Base-by-base conservation (phyloP, 257 asterid species). In the Forsythia viridissima region DNA sequence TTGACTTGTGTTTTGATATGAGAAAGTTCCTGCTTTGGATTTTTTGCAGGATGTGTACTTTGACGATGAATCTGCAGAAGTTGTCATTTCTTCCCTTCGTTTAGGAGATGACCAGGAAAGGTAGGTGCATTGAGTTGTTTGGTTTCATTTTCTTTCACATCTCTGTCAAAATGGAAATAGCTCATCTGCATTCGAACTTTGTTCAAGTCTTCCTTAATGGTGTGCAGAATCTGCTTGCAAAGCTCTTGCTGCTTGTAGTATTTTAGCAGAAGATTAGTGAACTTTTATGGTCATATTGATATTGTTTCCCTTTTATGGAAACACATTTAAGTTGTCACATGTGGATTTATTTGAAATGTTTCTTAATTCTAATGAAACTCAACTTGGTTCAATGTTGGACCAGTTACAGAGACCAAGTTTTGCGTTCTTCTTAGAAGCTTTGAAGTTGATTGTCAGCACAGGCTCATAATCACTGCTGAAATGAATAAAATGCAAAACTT, bases 51-150 rank as follows among this genome's bases (percentile, higher is more conserved):
- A 85, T 77, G 88, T 83, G 51, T 86, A 85, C 75, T 87, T 87
- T 74, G 89, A 89, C 39, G 90, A 89, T 79, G 90, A 89, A 85
- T 87, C 91, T 70, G 88, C 91, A 59, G 89, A 87, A 72, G 93
- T 82, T 71, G 91, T 87, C 77, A 84, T 89, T 72, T 89, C 93
- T 79, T 87, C 93, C 63, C 90, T 87, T 74, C 82, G 90, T 71
- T 69, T 87, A 80, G 89, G 89, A 66, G 90, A 87, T 76, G 87
- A 83, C 72, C 88, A 81, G 79, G 88, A 84, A 79, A 88, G 90
- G 91, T 84, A 71, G 69, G 86, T 80, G 21, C 36, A 76, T 38
- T 15, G 72, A 72, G 30, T 40, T 38, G 21, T 75, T 20, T 68
- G 51, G 43, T 70, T 59, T 55, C n/a, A 41, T 80, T 61, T 34